Evolutionary conservation across 441 rosid species (phyloP).

Genomic region (Mallotus japonicus): DNA sequence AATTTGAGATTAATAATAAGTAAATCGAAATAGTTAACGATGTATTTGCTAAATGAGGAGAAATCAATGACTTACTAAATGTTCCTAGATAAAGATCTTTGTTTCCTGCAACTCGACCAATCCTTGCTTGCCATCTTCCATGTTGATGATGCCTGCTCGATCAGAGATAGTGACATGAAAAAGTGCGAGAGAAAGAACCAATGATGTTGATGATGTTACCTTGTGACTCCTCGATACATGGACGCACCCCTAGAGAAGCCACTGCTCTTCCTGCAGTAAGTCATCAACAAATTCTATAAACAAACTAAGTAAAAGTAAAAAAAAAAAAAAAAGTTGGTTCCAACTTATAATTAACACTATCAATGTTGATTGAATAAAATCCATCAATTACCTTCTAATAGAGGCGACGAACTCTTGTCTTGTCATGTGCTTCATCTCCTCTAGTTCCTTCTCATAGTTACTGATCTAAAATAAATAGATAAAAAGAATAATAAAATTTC

Average conservation of each 20-base stretch:
- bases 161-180: neutral
- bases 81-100: conserved; percentile 99
- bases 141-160: conserved; percentile 85
- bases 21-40: neutral
- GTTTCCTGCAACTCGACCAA: conserved; percentile 97
- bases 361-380: neutral
- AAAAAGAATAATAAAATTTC: neutral
- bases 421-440: conserved; percentile 98
- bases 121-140: conserved; percentile 99
- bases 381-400: conserved; percentile 63
- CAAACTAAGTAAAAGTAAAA: neutral
- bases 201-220: conserved; percentile 31
- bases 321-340: neutral
- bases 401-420: conserved; percentile 97
- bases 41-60: neutral
- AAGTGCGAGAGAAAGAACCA: neutral
- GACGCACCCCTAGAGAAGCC: conserved; percentile 99
- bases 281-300: neutral
- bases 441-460: conserved; percentile 90
- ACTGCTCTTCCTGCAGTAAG: conserved; percentile 75
- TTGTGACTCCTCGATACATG: conserved; percentile 98
- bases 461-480: conserved; percentile 46
- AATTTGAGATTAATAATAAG: neutral
- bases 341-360: neutral
- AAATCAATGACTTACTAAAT: conserved; percentile 59